These are phyloP conservation scores for Flaveria linearis DNA, from an alignment of 129 eudicot species.

Conservation along the genomic window DNA sequence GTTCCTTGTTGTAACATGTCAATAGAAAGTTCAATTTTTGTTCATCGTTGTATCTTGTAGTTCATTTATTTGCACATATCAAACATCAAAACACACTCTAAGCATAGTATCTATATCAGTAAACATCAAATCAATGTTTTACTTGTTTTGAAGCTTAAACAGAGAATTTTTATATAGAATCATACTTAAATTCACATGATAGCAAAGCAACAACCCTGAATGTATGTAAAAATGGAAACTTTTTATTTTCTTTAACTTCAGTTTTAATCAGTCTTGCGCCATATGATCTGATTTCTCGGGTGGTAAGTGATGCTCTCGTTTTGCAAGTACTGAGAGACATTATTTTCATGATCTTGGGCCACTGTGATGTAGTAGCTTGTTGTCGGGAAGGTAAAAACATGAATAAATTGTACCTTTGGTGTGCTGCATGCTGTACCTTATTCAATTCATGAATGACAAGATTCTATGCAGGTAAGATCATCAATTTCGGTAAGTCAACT, in stretches of 20 bases:
- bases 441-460: constrained; percentile 16
- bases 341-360: not conserved
- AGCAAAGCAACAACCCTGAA: not conserved
- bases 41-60: constrained; percentile 29
- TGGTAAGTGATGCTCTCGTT: not conserved
- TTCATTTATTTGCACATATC: constrained; percentile 19
- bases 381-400: constrained; percentile 17
- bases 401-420: constrained; percentile 14
- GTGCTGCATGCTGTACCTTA: not conserved
- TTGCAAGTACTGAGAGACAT: not conserved
- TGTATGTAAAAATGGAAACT: not conserved
- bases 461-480: constrained; percentile 25
- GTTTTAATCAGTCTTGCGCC: not conserved
- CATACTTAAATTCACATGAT: not conserved
- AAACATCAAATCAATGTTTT: not conserved
- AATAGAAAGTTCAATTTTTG: constrained; percentile 41
- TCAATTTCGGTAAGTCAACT: constrained; percentile 27
- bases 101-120: not conserved
- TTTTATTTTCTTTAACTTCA: not conserved
- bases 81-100: constrained; percentile 16
- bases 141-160: not conserved
- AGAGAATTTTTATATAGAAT: not conserved
- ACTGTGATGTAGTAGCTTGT: constrained; percentile 11
- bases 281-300: constrained; percentile 2
- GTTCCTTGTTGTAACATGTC: constrained; percentile 42